These are phyloP conservation scores for Trametes gibbosa DNA, from an alignment of 768 basidiomycete species.

Conservation along the genomic window DNA sequence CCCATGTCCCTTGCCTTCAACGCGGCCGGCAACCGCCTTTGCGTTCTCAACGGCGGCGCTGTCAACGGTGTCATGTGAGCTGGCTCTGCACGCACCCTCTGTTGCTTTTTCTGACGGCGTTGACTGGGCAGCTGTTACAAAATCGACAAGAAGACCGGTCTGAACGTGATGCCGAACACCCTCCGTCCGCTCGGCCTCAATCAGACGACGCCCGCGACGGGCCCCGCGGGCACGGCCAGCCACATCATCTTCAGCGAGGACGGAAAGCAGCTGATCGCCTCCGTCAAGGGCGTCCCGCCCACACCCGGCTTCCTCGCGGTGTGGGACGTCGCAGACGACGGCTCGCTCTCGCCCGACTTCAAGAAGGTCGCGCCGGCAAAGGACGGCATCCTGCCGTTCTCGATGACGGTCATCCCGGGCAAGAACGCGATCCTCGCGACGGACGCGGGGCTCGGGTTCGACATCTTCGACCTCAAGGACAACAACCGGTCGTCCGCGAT, in stretches of 20 bases:
- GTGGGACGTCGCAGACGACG: constrained; percentile 44
- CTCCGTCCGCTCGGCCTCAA: constrained; percentile 43
- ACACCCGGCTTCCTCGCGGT: constrained; percentile 49
- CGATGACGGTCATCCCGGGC: constrained; percentile 36
- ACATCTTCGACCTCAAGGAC: constrained; percentile 29
- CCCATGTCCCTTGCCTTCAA: constrained; percentile 43
- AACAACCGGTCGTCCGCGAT: constrained; percentile 18
- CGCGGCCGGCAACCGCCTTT: constrained; percentile 29
- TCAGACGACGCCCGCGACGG: constrained; percentile 49
- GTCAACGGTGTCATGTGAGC: constrained; percentile 35
- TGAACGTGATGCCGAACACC: constrained; percentile 38
- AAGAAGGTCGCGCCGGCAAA: constrained; percentile 34
- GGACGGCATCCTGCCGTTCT: constrained; percentile 49
- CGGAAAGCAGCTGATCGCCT: constrained; percentile 41
- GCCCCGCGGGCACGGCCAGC: constrained; percentile 44
- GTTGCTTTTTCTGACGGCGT: too few relatives aligned
- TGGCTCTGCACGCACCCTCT: too few relatives aligned
- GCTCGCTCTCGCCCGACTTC: constrained; percentile 44
- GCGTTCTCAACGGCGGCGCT: constrained; percentile 37
- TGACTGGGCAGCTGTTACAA: constrained; percentile 41
- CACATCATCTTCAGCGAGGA: constrained; percentile 49
- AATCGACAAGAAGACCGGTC: constrained; percentile 42
- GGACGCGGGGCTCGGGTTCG: constrained; percentile 30
- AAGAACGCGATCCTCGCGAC: constrained; percentile 30
- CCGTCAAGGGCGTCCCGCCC: constrained; percentile 48